phyloP scores from a whole-genome alignment of 2,329 filamentous ascomycete species.

The Botrytis galanthina region DNA sequence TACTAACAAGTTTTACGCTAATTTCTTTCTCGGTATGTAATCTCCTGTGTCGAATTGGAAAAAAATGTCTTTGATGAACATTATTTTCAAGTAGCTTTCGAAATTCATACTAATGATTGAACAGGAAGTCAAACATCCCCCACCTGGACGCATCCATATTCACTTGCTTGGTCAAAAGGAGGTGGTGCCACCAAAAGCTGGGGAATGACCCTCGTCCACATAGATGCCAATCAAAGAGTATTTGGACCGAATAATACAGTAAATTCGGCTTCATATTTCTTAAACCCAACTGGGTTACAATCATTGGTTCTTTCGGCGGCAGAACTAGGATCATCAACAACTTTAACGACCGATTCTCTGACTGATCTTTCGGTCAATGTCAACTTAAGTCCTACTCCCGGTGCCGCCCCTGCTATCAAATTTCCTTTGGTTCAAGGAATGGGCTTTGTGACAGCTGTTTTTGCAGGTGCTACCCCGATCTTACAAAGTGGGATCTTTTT shows the following conservation, averaged over 20 bases:
- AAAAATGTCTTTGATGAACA: neutral
- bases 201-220: constrained; percentile 75
- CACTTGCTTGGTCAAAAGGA: constrained; percentile 65
- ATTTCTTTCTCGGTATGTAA: constrained; percentile 64
- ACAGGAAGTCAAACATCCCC: constrained; percentile 60
- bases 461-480: constrained; percentile 65
- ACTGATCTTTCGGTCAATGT: constrained; percentile 64
- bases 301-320: constrained; percentile 75
- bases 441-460: constrained; percentile 79
- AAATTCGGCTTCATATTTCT: constrained; percentile 67
- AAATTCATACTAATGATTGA: neutral
- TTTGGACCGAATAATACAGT: constrained; percentile 58
- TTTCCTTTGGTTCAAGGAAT: constrained; percentile 89
- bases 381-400: constrained; percentile 58
- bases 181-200: constrained; percentile 62
- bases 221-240: constrained; percentile 64
- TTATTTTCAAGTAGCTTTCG: neutral
- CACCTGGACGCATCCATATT: constrained; percentile 75
- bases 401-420: constrained; percentile 59
- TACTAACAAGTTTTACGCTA: constrained; percentile 81
- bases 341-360: constrained; percentile 52
- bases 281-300: constrained; percentile 79
- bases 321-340: constrained; percentile 64
- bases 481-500: constrained; percentile 77
- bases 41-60: neutral